Evolutionary conservation across 2,329 filamentous ascomycete genomes (phyloP).

Genomic region (Colletotrichum magnum): DNA sequence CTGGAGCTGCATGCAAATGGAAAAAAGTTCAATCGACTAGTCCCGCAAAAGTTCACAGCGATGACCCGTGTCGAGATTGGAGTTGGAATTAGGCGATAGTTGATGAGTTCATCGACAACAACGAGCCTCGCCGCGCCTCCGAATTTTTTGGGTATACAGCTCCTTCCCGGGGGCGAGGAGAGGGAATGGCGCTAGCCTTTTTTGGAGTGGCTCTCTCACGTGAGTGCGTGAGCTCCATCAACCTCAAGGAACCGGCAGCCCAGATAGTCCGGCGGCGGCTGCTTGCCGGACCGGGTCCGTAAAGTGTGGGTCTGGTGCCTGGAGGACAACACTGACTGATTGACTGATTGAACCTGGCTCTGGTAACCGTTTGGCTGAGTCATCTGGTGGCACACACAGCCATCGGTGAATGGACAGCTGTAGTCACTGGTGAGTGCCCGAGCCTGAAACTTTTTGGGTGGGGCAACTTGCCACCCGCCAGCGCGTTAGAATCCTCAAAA

Average conservation of each 20-base stretch:
- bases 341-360: too few relatives aligned
- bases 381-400: background rate
- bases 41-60: constrained; percentile 43
- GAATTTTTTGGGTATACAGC: constrained; percentile 40
- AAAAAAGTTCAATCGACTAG: constrained; percentile 20
- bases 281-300: too few relatives aligned
- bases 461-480: constrained; percentile 18
- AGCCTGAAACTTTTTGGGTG: constrained; percentile 28
- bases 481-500: background rate
- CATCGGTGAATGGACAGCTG: constrained; percentile 11
- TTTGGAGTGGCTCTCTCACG: background rate
- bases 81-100: constrained; percentile 30
- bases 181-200: constrained; percentile 16
- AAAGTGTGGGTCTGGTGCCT: too few relatives aligned
- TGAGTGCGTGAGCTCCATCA: constrained; percentile 26
- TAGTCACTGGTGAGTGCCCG: background rate
- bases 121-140: constrained; percentile 34
- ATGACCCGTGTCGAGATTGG: constrained; percentile 39
- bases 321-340: too few relatives aligned
- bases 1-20: constrained; percentile 18
- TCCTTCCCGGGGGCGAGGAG: constrained; percentile 13
- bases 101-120: constrained; percentile 36
- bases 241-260: constrained; percentile 2
- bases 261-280: constrained; percentile 14
- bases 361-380: background rate